These are phyloP conservation scores for Neurospora africana DNA, from an alignment of 495 filamentous ascomycete genomes.

Conservation along the genomic window DNA sequence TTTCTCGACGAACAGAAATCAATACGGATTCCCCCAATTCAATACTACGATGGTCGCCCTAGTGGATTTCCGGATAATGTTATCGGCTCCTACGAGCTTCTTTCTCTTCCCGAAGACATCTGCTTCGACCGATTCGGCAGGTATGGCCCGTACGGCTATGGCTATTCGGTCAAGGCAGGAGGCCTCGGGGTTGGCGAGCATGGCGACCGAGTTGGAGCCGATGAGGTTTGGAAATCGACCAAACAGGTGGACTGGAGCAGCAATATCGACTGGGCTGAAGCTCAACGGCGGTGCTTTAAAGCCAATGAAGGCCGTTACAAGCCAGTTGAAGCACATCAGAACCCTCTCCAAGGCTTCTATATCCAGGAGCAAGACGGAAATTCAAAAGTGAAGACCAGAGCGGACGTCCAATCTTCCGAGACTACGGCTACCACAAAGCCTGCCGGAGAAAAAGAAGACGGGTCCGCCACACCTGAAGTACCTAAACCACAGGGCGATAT, in stretches of 20 bases:
- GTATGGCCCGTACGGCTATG: conserved; percentile 80
- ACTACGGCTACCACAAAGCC: background rate
- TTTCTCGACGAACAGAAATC: conserved; percentile 57
- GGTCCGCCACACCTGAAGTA: background rate
- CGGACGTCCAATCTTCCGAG: conserved; percentile 33
- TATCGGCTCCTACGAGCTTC: conserved; percentile 69
- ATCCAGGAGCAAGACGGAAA: conserved; percentile 19
- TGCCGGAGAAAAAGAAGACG: background rate
- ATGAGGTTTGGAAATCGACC: conserved; percentile 58
- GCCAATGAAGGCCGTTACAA: conserved; percentile 65
- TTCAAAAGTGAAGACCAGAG: conserved; percentile 2
- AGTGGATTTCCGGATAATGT: conserved; percentile 72
- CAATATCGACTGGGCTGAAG: conserved; percentile 62
- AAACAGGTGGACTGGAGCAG: conserved; percentile 63
- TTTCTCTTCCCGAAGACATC: conserved; percentile 74
- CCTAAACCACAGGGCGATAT: conserved; percentile 18
- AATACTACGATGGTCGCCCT: conserved; percentile 62
- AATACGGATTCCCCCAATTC: conserved; percentile 54
- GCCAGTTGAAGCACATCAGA: conserved; percentile 19
- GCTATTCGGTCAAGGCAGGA: conserved; percentile 65
- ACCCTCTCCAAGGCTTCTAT: conserved; percentile 34
- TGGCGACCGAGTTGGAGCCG: conserved; percentile 65
- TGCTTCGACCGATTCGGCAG: conserved; percentile 92
- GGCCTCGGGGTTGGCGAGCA: conserved; percentile 71
- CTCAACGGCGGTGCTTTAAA: conserved; percentile 56